Evolutionary conservation across 768 basidiomycete genomes (phyloP).

Genomic region (Pulveroboletus frians): DNA sequence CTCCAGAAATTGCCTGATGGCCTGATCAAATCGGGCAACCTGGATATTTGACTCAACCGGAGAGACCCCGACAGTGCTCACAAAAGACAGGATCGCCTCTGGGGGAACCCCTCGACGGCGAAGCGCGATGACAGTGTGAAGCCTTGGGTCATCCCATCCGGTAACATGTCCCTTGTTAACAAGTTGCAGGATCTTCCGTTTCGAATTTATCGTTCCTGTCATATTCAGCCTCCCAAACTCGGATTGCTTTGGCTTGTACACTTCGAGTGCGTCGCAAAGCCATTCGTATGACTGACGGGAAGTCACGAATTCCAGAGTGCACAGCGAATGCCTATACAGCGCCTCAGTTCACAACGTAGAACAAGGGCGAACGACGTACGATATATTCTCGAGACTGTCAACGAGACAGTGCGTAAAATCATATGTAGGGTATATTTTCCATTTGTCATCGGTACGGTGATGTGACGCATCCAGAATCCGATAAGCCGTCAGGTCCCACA

Average conservation of each 20-base stretch:
- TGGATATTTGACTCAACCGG: constrained; percentile 80
- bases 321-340: constrained; percentile 79
- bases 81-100: constrained; percentile 89
- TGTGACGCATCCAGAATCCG: constrained; percentile 87
- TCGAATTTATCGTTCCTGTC: constrained; percentile 94
- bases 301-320: constrained; percentile 92
- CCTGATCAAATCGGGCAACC: constrained; percentile 83
- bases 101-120: constrained; percentile 96
- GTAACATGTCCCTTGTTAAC: constrained; percentile 80
- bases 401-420: constrained; percentile 98
- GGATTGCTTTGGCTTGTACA: constrained; percentile 96
- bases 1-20: constrained; percentile 86
- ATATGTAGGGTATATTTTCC: constrained; percentile 98
- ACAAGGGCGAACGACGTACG: constrained; percentile 52
- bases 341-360: neutral
- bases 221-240: constrained; percentile 93
- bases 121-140: constrained; percentile 94
- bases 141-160: constrained; percentile 96
- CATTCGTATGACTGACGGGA: constrained; percentile 98
- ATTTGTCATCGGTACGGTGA: constrained; percentile 87
- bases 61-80: constrained; percentile 91
- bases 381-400: constrained; percentile 98
- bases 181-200: constrained; percentile 87
- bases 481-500: constrained; percentile 99
- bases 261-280: constrained; percentile 95